Evolutionary conservation across 768 basidiomycete species (phyloP).

Genomic region (Boletus fagicola): DNA sequence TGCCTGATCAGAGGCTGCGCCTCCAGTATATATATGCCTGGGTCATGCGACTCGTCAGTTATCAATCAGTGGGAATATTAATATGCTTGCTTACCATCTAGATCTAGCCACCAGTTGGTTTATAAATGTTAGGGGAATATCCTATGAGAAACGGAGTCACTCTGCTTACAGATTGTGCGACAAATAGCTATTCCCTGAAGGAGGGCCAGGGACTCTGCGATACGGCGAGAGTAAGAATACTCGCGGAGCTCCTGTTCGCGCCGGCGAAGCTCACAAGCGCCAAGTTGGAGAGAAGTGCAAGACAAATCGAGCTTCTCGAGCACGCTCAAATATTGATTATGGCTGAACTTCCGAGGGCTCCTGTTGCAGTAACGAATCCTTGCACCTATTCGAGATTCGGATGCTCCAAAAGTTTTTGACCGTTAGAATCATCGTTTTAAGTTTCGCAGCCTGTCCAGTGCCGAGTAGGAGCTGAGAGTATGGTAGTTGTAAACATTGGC

Average conservation of each 20-base stretch:
- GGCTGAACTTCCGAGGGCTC: neutral
- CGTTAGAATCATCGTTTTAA: neutral
- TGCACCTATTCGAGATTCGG: neutral
- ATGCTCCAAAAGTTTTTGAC: neutral
- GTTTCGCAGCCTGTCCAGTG: neutral
- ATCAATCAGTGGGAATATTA: neutral
- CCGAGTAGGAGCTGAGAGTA: neutral
- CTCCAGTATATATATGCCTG: constrained; percentile 29
- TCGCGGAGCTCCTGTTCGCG: neutral
- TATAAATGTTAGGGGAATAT: neutral
- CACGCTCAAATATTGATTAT: neutral
- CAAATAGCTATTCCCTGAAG: neutral
- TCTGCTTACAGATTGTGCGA: neutral
- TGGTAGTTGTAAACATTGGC: neutral
- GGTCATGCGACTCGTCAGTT: neutral
- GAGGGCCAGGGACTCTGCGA: neutral
- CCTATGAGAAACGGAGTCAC: neutral
- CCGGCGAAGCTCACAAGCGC: neutral
- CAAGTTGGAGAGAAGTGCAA: neutral
- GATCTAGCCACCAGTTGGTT: neutral
- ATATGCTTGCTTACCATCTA: neutral
- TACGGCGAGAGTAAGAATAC: neutral
- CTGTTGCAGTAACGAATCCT: neutral
- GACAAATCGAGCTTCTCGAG: neutral
- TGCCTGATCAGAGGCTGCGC: constrained; percentile 27